A percentile compares a stretch with the other conserved stretches of the same genome.
Evolutionary conservation across 176 grass and related monocot genomes (phyloP).

Genomic region (sorghum (Sorghum bicolor)): Sorghum_bicolor_NCBIv3 NC_012870.2:62780001-62780500

Average conservation of each 20-base stretch:
- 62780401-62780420: neutral
- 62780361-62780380: neutral
- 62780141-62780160: too few species aligned
- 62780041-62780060: too few species aligned
- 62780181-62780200: too few species aligned
- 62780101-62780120: too few species aligned
- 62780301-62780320: neutral
- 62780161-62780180: too few species aligned
- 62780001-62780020: too few species aligned
- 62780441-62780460: neutral
- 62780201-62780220: too few species aligned
- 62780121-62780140: too few species aligned
- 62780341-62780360: neutral
- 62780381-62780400: neutral
- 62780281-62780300: neutral
- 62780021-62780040: too few species aligned
- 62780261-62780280: neutral
- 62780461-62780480: slow-evolving; percentile 2
- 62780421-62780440: neutral
- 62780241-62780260: neutral
- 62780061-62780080: too few species aligned
- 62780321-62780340: neutral
- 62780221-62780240: neutral
- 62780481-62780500: slow-evolving; percentile 15
- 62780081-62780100: too few species aligned